Evolutionary conservation across 169 alveolate genomes (phyloP).

Genomic region (Cyclospora cayetanensis): DNA sequence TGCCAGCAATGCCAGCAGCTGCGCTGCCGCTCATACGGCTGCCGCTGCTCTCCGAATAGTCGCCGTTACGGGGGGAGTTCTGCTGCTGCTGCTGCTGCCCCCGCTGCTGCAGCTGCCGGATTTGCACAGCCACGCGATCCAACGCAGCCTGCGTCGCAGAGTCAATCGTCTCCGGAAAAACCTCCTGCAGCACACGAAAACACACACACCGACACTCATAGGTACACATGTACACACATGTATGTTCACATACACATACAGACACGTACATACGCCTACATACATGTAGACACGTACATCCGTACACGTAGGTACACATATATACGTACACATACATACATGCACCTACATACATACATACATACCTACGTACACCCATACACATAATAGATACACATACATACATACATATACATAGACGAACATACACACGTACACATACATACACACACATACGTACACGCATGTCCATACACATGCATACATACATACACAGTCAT

Average conservation of each 20-base stretch:
- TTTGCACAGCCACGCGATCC: background rate
- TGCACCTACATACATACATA: no score
- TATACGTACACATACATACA: background rate
- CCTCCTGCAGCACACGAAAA: background rate
- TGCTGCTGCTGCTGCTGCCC: slow-evolving; percentile 34
- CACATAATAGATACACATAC: no score
- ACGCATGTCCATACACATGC: background rate
- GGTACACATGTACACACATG: background rate
- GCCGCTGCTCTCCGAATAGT: background rate
- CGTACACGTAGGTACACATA: background rate
- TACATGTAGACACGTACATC: background rate
- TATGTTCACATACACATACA: background rate
- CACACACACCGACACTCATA: background rate
- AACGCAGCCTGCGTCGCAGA: slow-evolving; percentile 34
- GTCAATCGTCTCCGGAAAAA: slow-evolving; percentile 24
- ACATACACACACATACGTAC: background rate
- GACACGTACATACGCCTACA: background rate
- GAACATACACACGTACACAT: background rate
- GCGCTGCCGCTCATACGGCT: background rate
- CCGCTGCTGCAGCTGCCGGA: slow-evolving; percentile 58
- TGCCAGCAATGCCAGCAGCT: background rate
- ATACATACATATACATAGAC: no score
- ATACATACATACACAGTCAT: no score
- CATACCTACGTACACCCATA: no score
- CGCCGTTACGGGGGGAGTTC: background rate